Percentiles rank a stretch among this genome's conserved stretches.
Conservation (phyloP, 495 filamentous ascomycete species). For the Penicillium tannophilum region DNA sequence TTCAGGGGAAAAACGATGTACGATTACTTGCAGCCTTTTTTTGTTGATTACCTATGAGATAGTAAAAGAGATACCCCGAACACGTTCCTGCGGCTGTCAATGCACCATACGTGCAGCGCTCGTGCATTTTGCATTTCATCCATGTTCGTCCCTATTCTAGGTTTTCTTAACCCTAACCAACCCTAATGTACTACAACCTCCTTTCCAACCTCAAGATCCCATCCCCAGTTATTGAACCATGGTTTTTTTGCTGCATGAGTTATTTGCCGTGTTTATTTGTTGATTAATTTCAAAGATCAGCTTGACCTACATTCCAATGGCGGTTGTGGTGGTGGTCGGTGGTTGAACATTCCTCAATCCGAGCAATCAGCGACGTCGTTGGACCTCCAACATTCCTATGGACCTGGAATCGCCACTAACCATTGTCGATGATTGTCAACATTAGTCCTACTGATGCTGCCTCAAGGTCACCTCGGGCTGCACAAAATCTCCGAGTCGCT, state of each 20-base stretch:
- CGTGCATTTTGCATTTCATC: conserved; percentile 22
- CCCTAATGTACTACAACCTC: conserved; percentile 21
- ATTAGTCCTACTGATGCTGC: conserved; percentile 21
- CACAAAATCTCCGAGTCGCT: conserved; percentile 46
- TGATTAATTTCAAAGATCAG: conserved; percentile 18
- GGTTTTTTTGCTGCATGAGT: conserved; percentile 18
- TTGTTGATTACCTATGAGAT: conserved; percentile 19
- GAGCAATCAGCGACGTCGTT: conserved; percentile 28
- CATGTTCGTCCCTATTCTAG: conserved; percentile 25
- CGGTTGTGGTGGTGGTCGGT: conserved; percentile 17
- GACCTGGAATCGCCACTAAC: conserved; percentile 33
- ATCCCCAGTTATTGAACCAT: conserved; percentile 23
- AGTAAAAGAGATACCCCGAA: conserved; percentile 35
- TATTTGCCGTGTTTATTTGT: conserved; percentile 10
- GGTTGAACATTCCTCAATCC: conserved; percentile 32
- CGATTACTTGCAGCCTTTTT: conserved; percentile 31
- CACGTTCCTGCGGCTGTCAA: conserved; percentile 49
- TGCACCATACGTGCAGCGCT: conserved; percentile 32
- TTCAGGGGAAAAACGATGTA: conserved; percentile 32
- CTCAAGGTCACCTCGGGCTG: conserved; percentile 31
- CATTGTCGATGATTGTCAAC: conserved; percentile 26
- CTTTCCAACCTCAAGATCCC: conserved; percentile 14
- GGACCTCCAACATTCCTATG: conserved; percentile 40
- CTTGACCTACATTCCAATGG: conserved; percentile 40
- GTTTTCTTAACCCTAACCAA: conserved; percentile 24